Percentiles rank a stretch among this genome's conserved stretches.
Conservation (phyloP, 2,329 filamentous ascomycete genomes). For the Penicillium sp. region DNA sequence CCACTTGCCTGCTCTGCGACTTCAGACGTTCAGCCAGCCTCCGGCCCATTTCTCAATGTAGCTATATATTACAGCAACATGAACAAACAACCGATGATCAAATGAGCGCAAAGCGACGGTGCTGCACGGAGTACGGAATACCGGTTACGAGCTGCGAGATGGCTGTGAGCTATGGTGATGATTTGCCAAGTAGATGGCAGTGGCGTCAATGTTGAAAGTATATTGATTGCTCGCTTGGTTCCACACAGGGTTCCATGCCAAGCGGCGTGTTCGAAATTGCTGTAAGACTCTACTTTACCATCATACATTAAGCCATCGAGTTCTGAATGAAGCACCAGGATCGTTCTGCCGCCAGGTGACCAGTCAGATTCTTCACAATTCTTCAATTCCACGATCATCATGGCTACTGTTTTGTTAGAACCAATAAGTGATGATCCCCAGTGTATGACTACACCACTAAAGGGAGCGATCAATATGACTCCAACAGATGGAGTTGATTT, state of each 20-base stretch:
- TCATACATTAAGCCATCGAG: neutral
- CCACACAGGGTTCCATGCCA: conserved; percentile 9
- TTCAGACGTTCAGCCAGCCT: conserved; percentile 3
- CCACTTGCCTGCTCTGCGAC: neutral
- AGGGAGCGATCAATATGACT: neutral
- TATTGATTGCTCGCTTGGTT: conserved; percentile 13
- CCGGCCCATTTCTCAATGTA: conserved; percentile 10
- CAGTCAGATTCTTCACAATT: neutral
- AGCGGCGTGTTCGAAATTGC: conserved; percentile 2
- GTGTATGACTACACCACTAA: neutral
- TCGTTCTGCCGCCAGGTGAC: neutral
- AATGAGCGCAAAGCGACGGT: neutral
- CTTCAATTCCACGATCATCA: neutral
- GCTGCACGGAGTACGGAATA: neutral
- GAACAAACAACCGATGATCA: conserved; percentile 1
- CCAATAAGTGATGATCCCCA: neutral
- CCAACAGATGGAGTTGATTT: neutral
- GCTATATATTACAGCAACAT: neutral
- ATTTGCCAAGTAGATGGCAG: neutral
- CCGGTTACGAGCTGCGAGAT: neutral
- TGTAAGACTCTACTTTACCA: neutral
- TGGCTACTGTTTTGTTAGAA: conserved; percentile 14
- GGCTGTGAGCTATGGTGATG: neutral
- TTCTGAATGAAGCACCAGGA: neutral
- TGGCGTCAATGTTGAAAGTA: neutral